Percentiles rank a stretch among this genome's conserved stretches.
These are phyloP conservation scores for Beauveria brongniartii DNA, from an alignment of 2,329 filamentous ascomycete species.

Conservation along the genomic window DNA sequence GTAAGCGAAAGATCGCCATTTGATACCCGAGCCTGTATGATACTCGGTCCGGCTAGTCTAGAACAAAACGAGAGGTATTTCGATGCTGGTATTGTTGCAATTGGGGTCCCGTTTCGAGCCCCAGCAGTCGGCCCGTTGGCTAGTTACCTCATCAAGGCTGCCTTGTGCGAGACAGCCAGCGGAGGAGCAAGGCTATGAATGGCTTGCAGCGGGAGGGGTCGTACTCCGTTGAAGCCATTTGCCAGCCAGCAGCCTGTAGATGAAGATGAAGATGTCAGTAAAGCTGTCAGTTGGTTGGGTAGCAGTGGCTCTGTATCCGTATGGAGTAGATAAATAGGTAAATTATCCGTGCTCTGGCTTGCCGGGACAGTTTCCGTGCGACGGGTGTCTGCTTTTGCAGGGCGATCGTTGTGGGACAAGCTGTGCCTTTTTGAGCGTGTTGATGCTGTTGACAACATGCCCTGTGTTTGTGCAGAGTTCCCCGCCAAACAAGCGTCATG, in stretches of 20 bases:
- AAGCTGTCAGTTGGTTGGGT: background rate
- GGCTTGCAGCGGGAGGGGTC: no score
- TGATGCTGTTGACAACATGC: background rate
- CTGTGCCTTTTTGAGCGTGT: background rate
- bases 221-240: background rate
- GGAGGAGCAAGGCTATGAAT: background rate
- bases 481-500: slow-evolving; percentile 5
- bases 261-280: background rate
- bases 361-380: background rate
- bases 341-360: background rate
- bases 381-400: background rate
- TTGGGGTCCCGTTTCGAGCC: background rate
- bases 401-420: background rate
- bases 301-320: background rate
- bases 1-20: no score
- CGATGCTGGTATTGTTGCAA: background rate
- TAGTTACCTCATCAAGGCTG: background rate
- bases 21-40: no score
- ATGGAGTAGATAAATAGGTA: background rate
- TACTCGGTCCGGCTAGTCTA: background rate
- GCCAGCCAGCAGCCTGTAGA: background rate
- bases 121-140: background rate
- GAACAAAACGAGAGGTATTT: background rate
- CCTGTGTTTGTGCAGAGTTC: background rate
- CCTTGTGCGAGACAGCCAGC: slow-evolving; percentile 6